Conservation (phyloP, 768 basidiomycete genomes). For the Hebeloma cylindrosporum region DNA sequence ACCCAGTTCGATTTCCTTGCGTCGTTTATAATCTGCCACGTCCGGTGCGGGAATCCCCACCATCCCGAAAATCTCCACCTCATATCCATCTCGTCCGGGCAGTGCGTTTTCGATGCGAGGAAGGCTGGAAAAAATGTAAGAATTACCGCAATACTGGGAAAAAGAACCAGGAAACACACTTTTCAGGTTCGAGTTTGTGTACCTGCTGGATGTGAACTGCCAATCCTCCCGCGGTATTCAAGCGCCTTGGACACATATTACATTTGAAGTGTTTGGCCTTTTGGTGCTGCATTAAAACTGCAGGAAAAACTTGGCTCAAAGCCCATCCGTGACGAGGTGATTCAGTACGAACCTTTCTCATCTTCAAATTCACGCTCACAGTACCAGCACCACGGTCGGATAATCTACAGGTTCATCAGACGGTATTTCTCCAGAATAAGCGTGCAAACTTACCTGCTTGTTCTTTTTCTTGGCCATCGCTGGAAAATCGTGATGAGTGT, state of each 20-base stretch:
- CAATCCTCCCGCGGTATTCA: constrained; percentile 97
- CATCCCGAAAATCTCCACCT: constrained; percentile 99
- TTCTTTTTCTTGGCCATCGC: too few relatives aligned
- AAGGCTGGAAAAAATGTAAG: constrained; percentile 40
- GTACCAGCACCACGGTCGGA: too few relatives aligned
- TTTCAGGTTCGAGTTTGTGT: constrained; percentile 97
- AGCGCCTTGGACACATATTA: constrained; percentile 87
- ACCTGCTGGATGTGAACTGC: constrained; percentile 99
- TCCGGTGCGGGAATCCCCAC: constrained; percentile 95
- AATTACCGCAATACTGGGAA: neutral
- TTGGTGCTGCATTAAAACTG: constrained; percentile 98
- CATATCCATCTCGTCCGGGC: constrained; percentile 95
- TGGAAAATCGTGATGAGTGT: too few relatives aligned
- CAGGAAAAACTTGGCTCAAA: constrained; percentile 1
- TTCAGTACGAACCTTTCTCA: constrained; percentile 79
- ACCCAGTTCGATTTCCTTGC: constrained; percentile 93
- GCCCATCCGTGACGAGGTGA: neutral
- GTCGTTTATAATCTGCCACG: constrained; percentile 92
- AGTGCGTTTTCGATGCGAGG: constrained; percentile 96
- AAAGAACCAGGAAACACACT: constrained; percentile 46
- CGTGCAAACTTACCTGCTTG: too few relatives aligned
- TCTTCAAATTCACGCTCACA: constrained; percentile 99
- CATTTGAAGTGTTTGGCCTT: constrained; percentile 99
- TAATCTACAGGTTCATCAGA: too few relatives aligned
- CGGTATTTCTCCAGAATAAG: too few relatives aligned